These are phyloP conservation scores for Cardamine occulta DNA, from an alignment of 345 rosid genomes.

Conservation along the genomic window DNA sequence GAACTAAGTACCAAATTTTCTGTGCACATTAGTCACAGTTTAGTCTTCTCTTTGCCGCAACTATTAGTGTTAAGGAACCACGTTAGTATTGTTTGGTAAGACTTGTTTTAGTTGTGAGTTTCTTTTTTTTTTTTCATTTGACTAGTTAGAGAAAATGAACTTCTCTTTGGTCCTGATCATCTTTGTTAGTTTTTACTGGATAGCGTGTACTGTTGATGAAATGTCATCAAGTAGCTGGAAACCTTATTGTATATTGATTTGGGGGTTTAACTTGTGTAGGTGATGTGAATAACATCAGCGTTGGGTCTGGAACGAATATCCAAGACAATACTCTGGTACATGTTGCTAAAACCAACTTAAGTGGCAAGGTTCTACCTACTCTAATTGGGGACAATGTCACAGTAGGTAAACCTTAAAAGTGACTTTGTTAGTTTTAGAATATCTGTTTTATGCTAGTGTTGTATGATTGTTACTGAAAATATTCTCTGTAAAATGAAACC, in stretches of 20 bases:
- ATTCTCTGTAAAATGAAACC: slow-evolving; percentile 9
- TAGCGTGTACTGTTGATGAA: slow-evolving; percentile 2
- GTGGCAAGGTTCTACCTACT: slow-evolving; percentile 89
- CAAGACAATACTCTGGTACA: slow-evolving; percentile 98
- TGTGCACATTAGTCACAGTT: not conserved
- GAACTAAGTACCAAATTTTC: not conserved
- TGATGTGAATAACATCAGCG: slow-evolving; percentile 82
- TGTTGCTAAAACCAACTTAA: slow-evolving; percentile 87
- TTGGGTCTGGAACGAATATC: slow-evolving; percentile 92
- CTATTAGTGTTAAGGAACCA: not conserved
- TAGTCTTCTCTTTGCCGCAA: not conserved
- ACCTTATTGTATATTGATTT: slow-evolving; percentile 3
- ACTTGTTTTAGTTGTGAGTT: not conserved
- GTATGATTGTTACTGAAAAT: not conserved
- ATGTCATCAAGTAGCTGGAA: not conserved
- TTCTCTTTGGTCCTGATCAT: not conserved
- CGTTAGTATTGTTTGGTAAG: not conserved
- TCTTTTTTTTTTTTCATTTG: not conserved
- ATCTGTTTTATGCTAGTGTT: not conserved
- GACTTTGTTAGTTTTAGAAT: not conserved
- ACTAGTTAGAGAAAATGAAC: not conserved
- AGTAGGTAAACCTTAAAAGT: slow-evolving; percentile 62
- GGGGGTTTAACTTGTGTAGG: slow-evolving; percentile 48
- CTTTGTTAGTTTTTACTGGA: not conserved
- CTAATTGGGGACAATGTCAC: slow-evolving; percentile 91